These are phyloP conservation scores for Eucommia ulmoides DNA, from an alignment of 257 asterid species.

Conservation along the genomic window DNA sequence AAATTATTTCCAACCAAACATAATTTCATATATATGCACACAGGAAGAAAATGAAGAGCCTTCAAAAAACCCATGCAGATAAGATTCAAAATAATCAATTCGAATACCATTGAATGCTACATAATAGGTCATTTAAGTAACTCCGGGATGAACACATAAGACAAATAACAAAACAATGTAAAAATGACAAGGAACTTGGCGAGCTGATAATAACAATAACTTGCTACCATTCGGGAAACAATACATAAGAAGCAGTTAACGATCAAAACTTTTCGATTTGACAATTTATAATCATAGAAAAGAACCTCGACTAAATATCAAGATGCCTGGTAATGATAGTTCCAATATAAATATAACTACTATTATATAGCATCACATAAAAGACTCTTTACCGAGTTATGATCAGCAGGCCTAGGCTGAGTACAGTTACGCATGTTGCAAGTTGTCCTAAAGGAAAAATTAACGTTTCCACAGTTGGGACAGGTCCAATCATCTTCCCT, in stretches of 20 bases:
- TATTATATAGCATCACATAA: neutral
- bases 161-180: too few relatives aligned
- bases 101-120: too few relatives aligned
- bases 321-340: neutral
- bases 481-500: conserved; percentile 98
- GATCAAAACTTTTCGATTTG: neutral
- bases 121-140: too few relatives aligned
- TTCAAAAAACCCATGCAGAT: too few relatives aligned
- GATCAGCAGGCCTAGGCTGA: conserved; percentile 89
- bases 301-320: neutral
- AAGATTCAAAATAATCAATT: too few relatives aligned
- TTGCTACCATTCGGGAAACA: too few relatives aligned
- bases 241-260: neutral
- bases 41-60: neutral
- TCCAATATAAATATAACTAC: neutral
- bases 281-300: too few relatives aligned
- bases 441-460: conserved; percentile 82
- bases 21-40: neutral
- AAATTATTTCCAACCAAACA: neutral
- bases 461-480: conserved; percentile 82
- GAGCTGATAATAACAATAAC: too few relatives aligned
- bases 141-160: too few relatives aligned
- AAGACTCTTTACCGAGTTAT: conserved; percentile 39
- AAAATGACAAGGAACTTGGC: too few relatives aligned
- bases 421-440: conserved; percentile 90